phyloP scores from a whole-genome alignment of 1,284 basidiomycete species.

The Ustilago crameri region DNA sequence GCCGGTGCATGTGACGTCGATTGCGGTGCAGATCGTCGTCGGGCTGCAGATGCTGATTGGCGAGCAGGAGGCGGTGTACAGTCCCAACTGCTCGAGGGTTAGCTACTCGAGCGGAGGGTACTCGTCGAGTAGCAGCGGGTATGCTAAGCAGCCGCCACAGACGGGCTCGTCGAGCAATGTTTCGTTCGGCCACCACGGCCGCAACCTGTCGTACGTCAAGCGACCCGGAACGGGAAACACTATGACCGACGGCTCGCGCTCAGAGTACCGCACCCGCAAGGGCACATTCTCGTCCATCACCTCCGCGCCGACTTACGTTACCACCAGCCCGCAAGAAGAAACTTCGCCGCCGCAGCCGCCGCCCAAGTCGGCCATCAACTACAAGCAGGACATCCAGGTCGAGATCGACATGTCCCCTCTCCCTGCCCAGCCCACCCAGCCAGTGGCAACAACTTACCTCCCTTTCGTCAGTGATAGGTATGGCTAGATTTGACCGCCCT shows the following conservation, averaged over 20 bases:
- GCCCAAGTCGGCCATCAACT: constrained; percentile 5
- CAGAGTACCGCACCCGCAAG: constrained; percentile 6
- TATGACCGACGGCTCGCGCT: background rate
- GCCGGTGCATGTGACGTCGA: constrained; percentile 23
- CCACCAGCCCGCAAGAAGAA: constrained; percentile 9
- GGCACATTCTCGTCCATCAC: constrained; percentile 24
- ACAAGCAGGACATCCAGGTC: constrained; percentile 18
- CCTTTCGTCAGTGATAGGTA: constrained; percentile 2
- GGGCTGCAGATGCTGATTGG: constrained; percentile 45
- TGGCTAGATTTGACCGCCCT: no score
- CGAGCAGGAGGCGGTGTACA: constrained; percentile 49
- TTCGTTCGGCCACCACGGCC: constrained; percentile 1
- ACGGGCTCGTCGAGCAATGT: constrained; percentile 1
- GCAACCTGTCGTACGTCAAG: constrained; percentile 26
- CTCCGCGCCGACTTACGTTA: constrained; percentile 22
- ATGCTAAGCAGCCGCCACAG: constrained; percentile 13
- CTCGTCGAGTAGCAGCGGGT: constrained; percentile 6
- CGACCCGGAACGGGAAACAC: constrained; percentile 33
- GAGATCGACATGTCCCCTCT: constrained; percentile 25
- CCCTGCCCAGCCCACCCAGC: background rate
- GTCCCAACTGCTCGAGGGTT: constrained; percentile 21
- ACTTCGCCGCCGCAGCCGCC: constrained; percentile 7
- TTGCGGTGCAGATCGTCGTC: constrained; percentile 39
- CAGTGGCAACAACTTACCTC: no score
- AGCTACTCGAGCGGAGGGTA: constrained; percentile 9